Base-by-base conservation (phyloP, 306 rosid species). In the Oxytropis ochrocephala region DNA sequence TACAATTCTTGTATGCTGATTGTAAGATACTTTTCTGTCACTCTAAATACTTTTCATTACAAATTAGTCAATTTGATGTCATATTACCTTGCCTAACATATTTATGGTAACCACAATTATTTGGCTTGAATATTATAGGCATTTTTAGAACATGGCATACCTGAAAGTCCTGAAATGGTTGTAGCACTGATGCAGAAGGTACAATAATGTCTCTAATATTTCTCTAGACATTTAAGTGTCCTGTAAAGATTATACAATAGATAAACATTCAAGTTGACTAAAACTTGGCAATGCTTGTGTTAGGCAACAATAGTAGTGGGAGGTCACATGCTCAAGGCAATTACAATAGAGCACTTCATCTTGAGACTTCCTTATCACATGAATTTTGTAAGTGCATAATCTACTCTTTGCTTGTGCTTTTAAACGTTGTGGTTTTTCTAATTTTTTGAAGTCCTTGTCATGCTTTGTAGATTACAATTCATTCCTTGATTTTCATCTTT, bases 181-280 rank as follows among this genome's bases (percentile, higher is more conserved):
- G 97, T 91, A 13, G 85, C 89, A 75, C 86, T 88, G 67, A 87
- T 94, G 99, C 97, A 94, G 70, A 87, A 88, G 95, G 99, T 94
- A 87, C 73, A 17, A 44, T 77, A 68, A 67, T 72, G 49, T 17
- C 18, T 32, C 29, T 18, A 44, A 39, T 47, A 38, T 61, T 61
- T 69, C 50, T 59, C 44, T 14, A 62, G 12, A 67, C 49, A 69
- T 62, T 35, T 59, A 19, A 19, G 66, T 44, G 9, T 38, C 49
- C 3, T 56, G 51, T 70, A 17, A 42, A 44, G 48, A 27, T 13
- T 16, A 54, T 14, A 13, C 55, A 48, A 8, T 44, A 33, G 62
- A 58, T 70, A 52, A 61, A 11, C 44, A 21, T 62, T 69, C 17
- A 46, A 18, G 16, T n/a, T 47, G 11, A 38, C 70, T 41, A 39